Evolutionary conservation across 176 grass and related monocot genomes (phyloP), one percentile per base, ranked within the genome.

Genomic region (Panicum miliaceum): DNA sequence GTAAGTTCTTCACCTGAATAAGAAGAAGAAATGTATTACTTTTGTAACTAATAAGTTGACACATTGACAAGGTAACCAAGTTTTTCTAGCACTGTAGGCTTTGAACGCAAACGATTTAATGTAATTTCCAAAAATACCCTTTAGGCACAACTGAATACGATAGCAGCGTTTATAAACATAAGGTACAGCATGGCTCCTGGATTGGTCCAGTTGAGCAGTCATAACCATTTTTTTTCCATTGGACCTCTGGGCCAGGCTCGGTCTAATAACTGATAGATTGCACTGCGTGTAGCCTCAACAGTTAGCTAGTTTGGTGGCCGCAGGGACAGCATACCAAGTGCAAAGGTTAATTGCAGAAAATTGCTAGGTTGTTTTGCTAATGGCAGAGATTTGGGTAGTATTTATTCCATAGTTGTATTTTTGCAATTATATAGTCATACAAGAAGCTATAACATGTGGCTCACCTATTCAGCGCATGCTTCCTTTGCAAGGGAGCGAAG

Each of bases 401-500:
- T 52, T 46, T 64, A 6, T 14, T 29, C 25, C 27, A 16, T 38
- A 12, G 22, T 52, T 52, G 3, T 75, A 13, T 26, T 42, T 65
- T 22, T 52, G 6, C 1, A 48, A 66, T 10, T 37, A 51, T 80
- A 45, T 20, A 81, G 23, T 23, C 36, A 81, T 52, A 51, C 29
- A 67, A 67, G 26, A 64, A 53, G 52, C 9, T 53, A 45, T 53
- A 16, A 86, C 22, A 52, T 61, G 36, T 87, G 45, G 23, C 70
- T 90, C 58, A 73, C 88, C 81, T 70, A 90, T 86, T 92, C 82
- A 82, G 27, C 51, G 58, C 48, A 81, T 67, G 87, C 64, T 53
- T 83, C 82, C 83, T 88, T 94, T 80, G 95, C 92, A 64, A 98
- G 85, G 34, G 76, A 91, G 59, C 69, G 75, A 84, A 98, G 88